Conservation (phyloP, 148 eudicot species). For the Vaccinium macrocarpon region DNA sequence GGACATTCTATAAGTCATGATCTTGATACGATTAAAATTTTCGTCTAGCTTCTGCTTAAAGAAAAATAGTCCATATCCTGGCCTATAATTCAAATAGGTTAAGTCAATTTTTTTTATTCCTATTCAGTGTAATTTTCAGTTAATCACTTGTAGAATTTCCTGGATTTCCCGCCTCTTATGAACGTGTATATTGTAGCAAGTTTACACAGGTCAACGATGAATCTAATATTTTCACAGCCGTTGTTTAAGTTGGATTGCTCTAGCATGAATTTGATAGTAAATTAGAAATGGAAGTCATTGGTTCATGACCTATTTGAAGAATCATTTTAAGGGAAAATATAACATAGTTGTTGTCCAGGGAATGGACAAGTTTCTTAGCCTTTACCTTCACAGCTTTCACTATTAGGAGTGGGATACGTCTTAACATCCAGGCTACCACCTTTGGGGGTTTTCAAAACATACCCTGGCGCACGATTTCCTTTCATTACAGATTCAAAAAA, state of each 20-base stretch:
- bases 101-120: background rate
- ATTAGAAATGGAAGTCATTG: background rate
- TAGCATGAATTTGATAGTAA: background rate
- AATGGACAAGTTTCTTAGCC: background rate
- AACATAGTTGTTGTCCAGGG: no score
- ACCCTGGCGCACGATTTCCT: no score
- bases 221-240: background rate
- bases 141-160: background rate
- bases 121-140: background rate
- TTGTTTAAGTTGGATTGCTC: background rate
- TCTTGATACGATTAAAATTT: background rate
- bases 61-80: background rate
- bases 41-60: background rate
- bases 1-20: background rate
- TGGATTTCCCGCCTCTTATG: background rate
- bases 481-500: no score
- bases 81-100: background rate
- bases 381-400: slow-evolving; percentile 39
- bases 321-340: no score
- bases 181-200: background rate
- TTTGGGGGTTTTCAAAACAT: no score
- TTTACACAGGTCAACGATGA: background rate
- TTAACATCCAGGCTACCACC: no score
- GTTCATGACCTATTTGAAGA: no score
- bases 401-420: background rate